Conservation (phyloP, 1,139 yeast species). For the Sugiyamaella sp. region DNA sequence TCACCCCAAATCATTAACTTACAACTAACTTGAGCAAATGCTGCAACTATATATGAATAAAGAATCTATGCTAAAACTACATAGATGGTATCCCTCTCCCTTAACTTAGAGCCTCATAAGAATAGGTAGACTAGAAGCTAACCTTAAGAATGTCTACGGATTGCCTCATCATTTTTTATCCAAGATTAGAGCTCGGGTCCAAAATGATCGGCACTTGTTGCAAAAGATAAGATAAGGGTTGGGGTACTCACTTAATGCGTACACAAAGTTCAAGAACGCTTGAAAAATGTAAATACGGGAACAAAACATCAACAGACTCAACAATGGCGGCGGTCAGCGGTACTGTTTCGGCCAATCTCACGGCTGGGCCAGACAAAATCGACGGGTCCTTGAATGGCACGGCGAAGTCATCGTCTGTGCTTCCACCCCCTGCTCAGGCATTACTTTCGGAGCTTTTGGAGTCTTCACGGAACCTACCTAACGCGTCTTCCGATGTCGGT, state of each 20-base stretch:
- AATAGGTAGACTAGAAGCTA: too few species aligned
- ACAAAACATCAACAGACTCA: background rate
- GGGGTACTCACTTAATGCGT: background rate
- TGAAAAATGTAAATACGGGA: background rate
- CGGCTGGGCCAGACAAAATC: constrained; percentile 4
- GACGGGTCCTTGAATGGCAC: constrained; percentile 5
- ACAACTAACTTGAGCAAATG: too few species aligned
- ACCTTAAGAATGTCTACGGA: too few species aligned
- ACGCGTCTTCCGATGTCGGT: constrained; percentile 64
- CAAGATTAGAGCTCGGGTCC: too few species aligned
- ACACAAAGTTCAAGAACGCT: too few species aligned
- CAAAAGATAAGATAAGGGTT: background rate
- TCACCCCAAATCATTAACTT: too few species aligned
- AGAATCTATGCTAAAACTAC: too few species aligned
- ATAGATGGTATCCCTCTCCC: too few species aligned
- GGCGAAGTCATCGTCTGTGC: constrained; percentile 5
- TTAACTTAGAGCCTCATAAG: too few species aligned
- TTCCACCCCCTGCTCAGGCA: constrained; percentile 43
- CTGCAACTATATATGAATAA: too few species aligned
- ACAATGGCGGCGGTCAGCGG: constrained; percentile 13
- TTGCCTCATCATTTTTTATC: too few species aligned
- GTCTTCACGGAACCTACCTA: constrained; percentile 71
- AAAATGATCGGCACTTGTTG: too few species aligned
- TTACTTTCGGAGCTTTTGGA: constrained; percentile 66
- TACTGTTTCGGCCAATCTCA: background rate